A percentile compares a stretch with the other conserved stretches of the same genome.
These are phyloP conservation scores for Amylocystis lapponica DNA, from an alignment of 768 basidiomycete species.

Conservation along the genomic window DNA sequence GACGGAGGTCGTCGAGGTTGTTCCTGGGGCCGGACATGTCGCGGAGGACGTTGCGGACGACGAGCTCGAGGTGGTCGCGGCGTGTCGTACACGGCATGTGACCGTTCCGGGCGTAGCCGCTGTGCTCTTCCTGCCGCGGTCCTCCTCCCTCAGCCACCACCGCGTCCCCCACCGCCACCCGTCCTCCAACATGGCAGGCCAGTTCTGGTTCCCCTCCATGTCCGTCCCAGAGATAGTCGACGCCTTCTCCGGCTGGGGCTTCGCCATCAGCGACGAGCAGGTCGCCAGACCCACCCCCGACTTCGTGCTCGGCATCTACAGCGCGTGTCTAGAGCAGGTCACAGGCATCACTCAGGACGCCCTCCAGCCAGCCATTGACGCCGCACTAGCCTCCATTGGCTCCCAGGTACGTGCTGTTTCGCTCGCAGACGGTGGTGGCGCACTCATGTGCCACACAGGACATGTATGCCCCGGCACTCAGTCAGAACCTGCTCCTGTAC, in stretches of 20 bases:
- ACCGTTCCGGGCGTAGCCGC: slow-evolving; percentile 10
- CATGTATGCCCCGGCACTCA: slow-evolving; percentile 52
- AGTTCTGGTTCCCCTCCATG: slow-evolving; percentile 64
- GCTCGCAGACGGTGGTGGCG: too few relatives aligned
- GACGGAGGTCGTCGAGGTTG: slow-evolving; percentile 17
- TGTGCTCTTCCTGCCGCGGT: background rate
- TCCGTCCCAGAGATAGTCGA: slow-evolving; percentile 55
- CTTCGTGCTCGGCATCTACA: slow-evolving; percentile 66
- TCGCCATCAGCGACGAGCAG: slow-evolving; percentile 61
- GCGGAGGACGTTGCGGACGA: background rate
- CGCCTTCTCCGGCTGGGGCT: slow-evolving; percentile 63
- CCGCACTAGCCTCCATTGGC: slow-evolving; percentile 44
- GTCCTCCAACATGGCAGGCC: slow-evolving; percentile 16
- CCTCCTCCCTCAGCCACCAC: background rate
- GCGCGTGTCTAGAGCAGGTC: slow-evolving; percentile 66
- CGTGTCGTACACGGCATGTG: slow-evolving; percentile 6
- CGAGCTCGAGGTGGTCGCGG: slow-evolving; percentile 1
- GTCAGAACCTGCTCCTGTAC: slow-evolving; percentile 59
- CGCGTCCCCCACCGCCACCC: too few relatives aligned
- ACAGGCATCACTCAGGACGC: slow-evolving; percentile 54
- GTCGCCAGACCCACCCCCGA: slow-evolving; percentile 62
- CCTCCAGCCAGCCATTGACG: slow-evolving; percentile 54
- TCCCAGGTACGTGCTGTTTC: slow-evolving; percentile 40
- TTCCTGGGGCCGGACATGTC: slow-evolving; percentile 14
- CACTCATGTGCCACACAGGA: slow-evolving; percentile 41